Evolutionary conservation across 495 filamentous ascomycete genomes (phyloP), one percentile per base, ranked within the genome.

Genomic region (Penicillium coffeae): DNA sequence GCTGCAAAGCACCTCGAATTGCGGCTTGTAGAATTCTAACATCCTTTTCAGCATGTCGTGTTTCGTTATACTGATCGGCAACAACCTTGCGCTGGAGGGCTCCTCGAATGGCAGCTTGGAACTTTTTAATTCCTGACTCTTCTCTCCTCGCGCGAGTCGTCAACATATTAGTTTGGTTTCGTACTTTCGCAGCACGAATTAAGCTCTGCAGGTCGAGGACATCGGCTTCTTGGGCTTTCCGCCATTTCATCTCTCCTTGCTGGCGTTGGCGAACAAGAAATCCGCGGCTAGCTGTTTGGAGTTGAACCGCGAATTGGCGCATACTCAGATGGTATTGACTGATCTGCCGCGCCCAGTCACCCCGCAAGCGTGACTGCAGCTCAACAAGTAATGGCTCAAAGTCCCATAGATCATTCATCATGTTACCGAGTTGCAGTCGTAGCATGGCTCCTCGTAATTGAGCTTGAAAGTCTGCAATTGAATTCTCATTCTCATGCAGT

Each of bases 361-460:
- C 94, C 51, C 94, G 80, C 22, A 96, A 80, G 25, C 81, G 79
- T 3, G 91, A 80, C 63, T 99, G 94, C 21, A 99, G 70, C 33
- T 93, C 83, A 25, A 90, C 64, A 13, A 97, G 69, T 61, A 77
- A 71, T 10, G 83, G 78, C 66, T 99, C 94, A 9, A 79, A 78
- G 55, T 94, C 85, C 93, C 94, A 97, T n/a, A 97, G 73, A 21
- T 79, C 64, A 56, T 93, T 87, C 92, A 97, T 96, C 39, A 77
- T 77, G 8, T 86, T 69, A 13, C 90, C 92, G 10, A 96, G 81
- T 47, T 78, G 77, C 65, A 96, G 70, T 40, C 94, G 80, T 18
- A 88, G 52, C 45, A 92, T 64, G 8, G 90, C 88, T 13, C 92
- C 94, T 50, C 87, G 79, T n/a, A 89, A 80, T 59, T 95, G 89